Base-by-base conservation (phyloP, 1,284 basidiomycete genomes). In the Cryptococcus neoformans region DNA sequence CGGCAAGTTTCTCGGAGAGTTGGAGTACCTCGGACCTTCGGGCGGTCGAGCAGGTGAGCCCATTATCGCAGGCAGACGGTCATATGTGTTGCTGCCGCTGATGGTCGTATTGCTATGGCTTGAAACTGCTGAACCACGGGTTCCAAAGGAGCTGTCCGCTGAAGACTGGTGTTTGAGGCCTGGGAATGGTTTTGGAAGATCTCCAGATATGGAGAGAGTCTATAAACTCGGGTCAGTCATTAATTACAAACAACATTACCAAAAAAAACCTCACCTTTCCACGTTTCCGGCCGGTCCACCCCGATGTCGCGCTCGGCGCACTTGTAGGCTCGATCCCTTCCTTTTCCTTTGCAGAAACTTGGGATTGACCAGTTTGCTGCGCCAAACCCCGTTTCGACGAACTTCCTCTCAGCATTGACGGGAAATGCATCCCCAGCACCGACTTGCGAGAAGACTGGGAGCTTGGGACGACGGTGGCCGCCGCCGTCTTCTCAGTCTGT, bases 281-380 rank as follows among this genome's bases (percentile, higher is more conserved):
- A 57, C 94, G 82, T 72, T 88, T 92, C 67, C 93, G 81, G 37
- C 90, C 89, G 81, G 92, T 91, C 67, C 95, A 81, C 37, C 88
- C 87, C 7, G 89, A 90, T 55, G 65, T 72, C 44, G 50, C 55
- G 49, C 38, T 49, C 58, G 39, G 38, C 35, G 42, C 35, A 28
- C n/a, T 28, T 11, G 34, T 36, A 6, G 6, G 8, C 21, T 52
- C 49, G 41, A 44, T 46, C 42, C 64, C 62, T 7, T 54, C 51
- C 16, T 55, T 46, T 37, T 55, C 41, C 50, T 57, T 44, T 46
- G 47, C 46, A 14, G 51, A 54, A 36, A 48, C 61, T 28, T 42
- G 51, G 9, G 28, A 12, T 41, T 52, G 59, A 52, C 46, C 56
- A 57, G 49, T 53, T 54, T 72, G 66, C 60, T 62, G 60, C 17